Percentiles rank a stretch among this genome's conserved stretches.
These are phyloP conservation scores for Maudiozyma humilis DNA, from an alignment of 1,139 yeast species.

Conservation along the genomic window DNA sequence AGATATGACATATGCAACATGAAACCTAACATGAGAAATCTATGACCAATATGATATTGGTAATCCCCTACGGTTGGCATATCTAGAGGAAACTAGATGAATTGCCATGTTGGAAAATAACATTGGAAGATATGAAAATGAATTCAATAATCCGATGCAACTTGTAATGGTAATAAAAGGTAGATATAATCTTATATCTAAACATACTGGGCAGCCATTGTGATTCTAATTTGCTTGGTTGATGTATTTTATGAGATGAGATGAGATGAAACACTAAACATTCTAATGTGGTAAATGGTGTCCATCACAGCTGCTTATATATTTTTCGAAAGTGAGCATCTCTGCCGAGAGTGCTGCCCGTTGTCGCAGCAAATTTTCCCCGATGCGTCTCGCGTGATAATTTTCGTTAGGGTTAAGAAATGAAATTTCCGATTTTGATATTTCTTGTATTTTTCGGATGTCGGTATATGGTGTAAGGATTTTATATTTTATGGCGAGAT, in stretches of 20 bases:
- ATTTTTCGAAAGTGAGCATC: too few species aligned
- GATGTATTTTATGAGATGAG: constrained; percentile 5
- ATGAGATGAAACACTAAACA: not conserved
- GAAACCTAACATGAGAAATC: constrained; percentile 13
- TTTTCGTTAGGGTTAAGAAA: too few species aligned
- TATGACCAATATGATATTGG: constrained; percentile 22
- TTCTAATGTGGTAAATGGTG: too few species aligned
- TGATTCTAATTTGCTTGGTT: constrained; percentile 18
- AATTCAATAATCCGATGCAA: constrained; percentile 5
- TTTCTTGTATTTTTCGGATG: too few species aligned
- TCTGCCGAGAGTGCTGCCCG: too few species aligned
- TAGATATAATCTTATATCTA: not conserved
- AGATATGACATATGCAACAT: constrained; percentile 1
- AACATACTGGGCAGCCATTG: constrained; percentile 34
- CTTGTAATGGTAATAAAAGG: constrained; percentile 6
- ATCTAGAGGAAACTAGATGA: not conserved
- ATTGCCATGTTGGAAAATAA: not conserved
- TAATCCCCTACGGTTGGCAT: constrained; percentile 30
- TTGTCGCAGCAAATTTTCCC: too few species aligned
- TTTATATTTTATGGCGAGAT: too few species aligned
- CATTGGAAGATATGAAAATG: not conserved
- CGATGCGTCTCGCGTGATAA: too few species aligned
- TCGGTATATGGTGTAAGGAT: too few species aligned
- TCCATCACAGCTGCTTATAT: too few species aligned
- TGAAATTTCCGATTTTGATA: too few species aligned